Conservation (phyloP, 148 eudicot species). For the Pouteria glomerata region DNA sequence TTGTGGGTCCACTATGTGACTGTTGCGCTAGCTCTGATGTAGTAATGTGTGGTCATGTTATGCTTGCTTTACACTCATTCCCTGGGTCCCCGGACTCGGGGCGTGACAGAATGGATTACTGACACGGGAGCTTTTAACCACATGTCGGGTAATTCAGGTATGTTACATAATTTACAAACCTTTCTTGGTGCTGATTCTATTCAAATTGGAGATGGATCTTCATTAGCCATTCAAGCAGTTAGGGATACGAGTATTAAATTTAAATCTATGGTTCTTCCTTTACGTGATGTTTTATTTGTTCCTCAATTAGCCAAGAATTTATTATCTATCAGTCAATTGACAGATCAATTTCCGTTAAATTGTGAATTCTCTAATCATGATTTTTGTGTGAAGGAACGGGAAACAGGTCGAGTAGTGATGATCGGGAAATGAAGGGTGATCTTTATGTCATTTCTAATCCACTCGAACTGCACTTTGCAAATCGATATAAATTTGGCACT, state of each 20-base stretch:
- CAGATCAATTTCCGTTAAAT: background rate
- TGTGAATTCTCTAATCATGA: constrained; percentile 1
- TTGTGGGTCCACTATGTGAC: too few relatives aligned
- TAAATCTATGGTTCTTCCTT: background rate
- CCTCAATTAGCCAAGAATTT: background rate
- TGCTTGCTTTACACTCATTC: too few relatives aligned
- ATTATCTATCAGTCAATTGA: background rate
- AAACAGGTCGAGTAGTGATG: background rate
- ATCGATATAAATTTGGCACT: background rate
- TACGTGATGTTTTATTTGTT: background rate
- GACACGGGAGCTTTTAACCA: background rate
- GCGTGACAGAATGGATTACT: background rate
- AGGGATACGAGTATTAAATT: background rate
- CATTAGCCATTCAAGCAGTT: background rate
- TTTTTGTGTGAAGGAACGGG: constrained; percentile 8
- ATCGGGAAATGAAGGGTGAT: background rate
- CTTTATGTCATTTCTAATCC: background rate
- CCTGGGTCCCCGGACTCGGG: too few relatives aligned
- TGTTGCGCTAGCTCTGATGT: too few relatives aligned
- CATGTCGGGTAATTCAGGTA: background rate
- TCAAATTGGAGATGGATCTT: background rate
- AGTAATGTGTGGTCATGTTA: too few relatives aligned
- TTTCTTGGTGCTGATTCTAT: background rate
- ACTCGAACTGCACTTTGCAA: background rate
- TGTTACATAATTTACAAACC: background rate